phyloP scores from a whole-genome alignment of 306 rosid species.

The Inga leiocalycina region DNA sequence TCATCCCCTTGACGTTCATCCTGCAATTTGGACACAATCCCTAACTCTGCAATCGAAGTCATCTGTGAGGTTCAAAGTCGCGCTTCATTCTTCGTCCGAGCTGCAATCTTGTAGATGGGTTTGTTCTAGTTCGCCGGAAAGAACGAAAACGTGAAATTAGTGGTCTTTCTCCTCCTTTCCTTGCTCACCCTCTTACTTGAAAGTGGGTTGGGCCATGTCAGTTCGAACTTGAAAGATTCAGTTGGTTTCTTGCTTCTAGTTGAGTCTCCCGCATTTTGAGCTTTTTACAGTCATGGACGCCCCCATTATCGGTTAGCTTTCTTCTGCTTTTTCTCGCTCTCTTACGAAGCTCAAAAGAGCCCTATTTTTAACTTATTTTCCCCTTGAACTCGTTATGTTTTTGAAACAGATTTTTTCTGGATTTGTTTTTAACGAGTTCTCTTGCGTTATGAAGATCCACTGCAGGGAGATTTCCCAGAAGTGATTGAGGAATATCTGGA shows the following conservation, averaged over 20 bases:
- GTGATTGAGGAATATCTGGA: slow-evolving; percentile 97
- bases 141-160: background rate
- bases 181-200: background rate
- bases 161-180: background rate
- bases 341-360: background rate
- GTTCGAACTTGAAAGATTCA: background rate
- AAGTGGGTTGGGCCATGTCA: background rate
- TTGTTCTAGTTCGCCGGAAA: background rate
- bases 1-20: background rate
- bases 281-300: background rate
- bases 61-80: background rate
- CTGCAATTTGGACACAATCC: background rate
- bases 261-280: background rate
- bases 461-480: slow-evolving; percentile 97
- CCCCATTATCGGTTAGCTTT: slow-evolving; percentile 15
- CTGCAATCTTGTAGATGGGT: background rate
- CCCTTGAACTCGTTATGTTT: background rate
- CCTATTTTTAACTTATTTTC: background rate
- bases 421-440: background rate
- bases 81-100: background rate
- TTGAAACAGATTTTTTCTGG: background rate
- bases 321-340: background rate
- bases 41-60: background rate
- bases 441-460: slow-evolving; percentile 27
- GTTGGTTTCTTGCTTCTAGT: background rate